These are phyloP conservation scores for Nemophila menziesii DNA, from an alignment of 257 asterid species.

Conservation along the genomic window DNA sequence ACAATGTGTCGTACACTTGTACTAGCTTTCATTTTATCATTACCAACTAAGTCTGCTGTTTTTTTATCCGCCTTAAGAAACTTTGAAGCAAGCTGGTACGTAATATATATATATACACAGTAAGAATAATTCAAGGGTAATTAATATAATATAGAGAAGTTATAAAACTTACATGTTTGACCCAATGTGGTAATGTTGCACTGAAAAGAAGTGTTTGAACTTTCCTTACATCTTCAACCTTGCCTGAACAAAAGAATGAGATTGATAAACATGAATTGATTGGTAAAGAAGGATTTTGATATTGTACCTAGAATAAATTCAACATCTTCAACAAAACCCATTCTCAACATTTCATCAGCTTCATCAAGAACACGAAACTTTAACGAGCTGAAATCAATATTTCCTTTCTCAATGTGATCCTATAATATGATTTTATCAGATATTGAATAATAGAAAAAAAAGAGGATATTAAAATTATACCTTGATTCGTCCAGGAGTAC, in stretches of 20 bases:
- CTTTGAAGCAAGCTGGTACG: slow-evolving; percentile 50
- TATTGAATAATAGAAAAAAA: no score
- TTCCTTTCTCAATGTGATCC: slow-evolving; percentile 84
- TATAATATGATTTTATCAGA: no score
- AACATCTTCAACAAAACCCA: slow-evolving; percentile 99
- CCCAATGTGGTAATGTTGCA: slow-evolving; percentile 88
- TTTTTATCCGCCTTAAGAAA: slow-evolving; percentile 72
- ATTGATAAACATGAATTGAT: not conserved
- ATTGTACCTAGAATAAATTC: slow-evolving; percentile 81
- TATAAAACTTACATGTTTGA: slow-evolving; percentile 52
- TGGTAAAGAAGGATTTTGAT: no score
- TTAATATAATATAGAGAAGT: no score
- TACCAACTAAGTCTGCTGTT: slow-evolving; percentile 89
- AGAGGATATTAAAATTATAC: no score
- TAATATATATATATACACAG: no score
- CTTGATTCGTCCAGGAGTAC: slow-evolving; percentile 94
- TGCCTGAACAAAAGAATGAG: slow-evolving; percentile 36
- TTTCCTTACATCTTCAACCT: slow-evolving; percentile 69
- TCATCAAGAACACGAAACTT: slow-evolving; percentile 95
- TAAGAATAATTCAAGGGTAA: no score
- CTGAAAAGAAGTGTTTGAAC: slow-evolving; percentile 97
- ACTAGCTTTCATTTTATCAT: slow-evolving; percentile 97
- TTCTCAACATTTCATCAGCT: slow-evolving; percentile 98
- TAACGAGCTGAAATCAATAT: slow-evolving; percentile 57
- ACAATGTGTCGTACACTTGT: slow-evolving; percentile 76